A percentile compares a stretch with the other conserved stretches of the same genome.
These are phyloP conservation scores for Mortierella sp. DNA, from an alignment of 371 early-diverging fungal species.

Conservation along the genomic window DNA sequence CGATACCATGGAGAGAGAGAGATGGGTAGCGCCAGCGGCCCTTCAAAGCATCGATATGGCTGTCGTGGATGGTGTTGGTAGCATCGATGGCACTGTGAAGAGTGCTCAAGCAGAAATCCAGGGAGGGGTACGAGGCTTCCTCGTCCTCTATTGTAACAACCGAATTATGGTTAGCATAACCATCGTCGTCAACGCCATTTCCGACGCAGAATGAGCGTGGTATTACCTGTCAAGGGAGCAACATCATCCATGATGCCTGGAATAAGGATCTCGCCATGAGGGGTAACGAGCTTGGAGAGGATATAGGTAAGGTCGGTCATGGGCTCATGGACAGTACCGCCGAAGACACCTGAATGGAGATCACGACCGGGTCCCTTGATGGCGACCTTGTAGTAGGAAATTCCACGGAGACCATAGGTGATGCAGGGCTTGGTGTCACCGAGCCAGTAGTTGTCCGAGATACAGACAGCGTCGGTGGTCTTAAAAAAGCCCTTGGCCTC, in stretches of 20 bases:
- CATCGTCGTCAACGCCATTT: too few relatives aligned
- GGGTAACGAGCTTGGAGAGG: constrained; percentile 86
- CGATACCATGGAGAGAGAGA: constrained; percentile 95
- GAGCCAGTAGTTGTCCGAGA: constrained; percentile 97
- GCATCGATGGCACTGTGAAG: constrained; percentile 85
- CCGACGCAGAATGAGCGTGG: too few relatives aligned
- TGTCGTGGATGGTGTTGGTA: constrained; percentile 79
- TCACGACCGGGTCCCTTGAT: constrained; percentile 88
- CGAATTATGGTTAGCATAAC: too few relatives aligned
- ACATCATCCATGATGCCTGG: constrained; percentile 95
- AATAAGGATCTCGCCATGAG: constrained; percentile 89
- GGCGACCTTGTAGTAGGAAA: constrained; percentile 86
- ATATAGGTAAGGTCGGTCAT: constrained; percentile 92
- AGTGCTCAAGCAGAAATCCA: constrained; percentile 85
- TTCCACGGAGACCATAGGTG: constrained; percentile 97
- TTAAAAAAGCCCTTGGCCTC: constrained; percentile 90
- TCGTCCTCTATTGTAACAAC: constrained; percentile 67
- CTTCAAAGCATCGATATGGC: constrained; percentile 83
- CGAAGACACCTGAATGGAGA: constrained; percentile 97
- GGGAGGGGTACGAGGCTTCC: constrained; percentile 79
- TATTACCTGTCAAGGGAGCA: constrained; percentile 79
- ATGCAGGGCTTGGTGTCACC: constrained; percentile 95
- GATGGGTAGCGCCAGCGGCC: constrained; percentile 96
- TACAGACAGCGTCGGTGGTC: constrained; percentile 94
- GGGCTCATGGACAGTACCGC: constrained; percentile 96